Evolutionary conservation across 495 filamentous ascomycete species (phyloP), one percentile per base, ranked within the genome.

Genomic region (Chlorociboria aeruginascens): DNA sequence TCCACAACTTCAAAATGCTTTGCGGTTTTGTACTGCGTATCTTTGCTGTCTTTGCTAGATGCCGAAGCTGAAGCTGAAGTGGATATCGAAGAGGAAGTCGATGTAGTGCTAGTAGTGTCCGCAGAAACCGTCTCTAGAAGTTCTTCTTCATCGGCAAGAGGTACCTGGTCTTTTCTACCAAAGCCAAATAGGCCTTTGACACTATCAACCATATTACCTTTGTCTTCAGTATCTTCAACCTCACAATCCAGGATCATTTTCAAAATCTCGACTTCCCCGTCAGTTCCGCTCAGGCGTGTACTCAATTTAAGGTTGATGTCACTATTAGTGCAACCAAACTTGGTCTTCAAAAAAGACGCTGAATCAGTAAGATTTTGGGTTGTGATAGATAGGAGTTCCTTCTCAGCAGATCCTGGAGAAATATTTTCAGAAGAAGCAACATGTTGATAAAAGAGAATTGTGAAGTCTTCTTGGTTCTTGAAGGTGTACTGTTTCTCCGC

Each of bases 131-230:
- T 73, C 4, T 69, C 62, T 51, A 77, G 72, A 17, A 64, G 51
- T 46, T 69, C 65, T 38, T 76, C 78, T 36, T 73, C 82, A 30
- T 80, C 81, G 46, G 71, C 68, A 14, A 95, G 65, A 16, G 85
- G 78, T 55, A 83, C 78, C 64, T 96, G 89, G 14, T 71, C 69
- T 31, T 74, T 77, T 49, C 76, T 79, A 7, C 92, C 92, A 57
- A 96, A 85, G 12, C 93, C 93, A 58, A 98, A 90, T 50, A 95
- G 78, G 46, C 83, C 87, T 70, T 99, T 99, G 60, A 97, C 84
- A 35, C 85, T 86, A 55, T 95, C 93, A 33, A 89, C 79, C 30
- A 97, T 73, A 42, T 85, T 80, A 17, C 79, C 84, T 59, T 85
- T 84, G 67, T 86, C 89, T 47, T 82, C 79, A 9, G 64, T 52